phyloP scores from a whole-genome alignment of 345 rosid genomes.

The Citrus australasica region DNA sequence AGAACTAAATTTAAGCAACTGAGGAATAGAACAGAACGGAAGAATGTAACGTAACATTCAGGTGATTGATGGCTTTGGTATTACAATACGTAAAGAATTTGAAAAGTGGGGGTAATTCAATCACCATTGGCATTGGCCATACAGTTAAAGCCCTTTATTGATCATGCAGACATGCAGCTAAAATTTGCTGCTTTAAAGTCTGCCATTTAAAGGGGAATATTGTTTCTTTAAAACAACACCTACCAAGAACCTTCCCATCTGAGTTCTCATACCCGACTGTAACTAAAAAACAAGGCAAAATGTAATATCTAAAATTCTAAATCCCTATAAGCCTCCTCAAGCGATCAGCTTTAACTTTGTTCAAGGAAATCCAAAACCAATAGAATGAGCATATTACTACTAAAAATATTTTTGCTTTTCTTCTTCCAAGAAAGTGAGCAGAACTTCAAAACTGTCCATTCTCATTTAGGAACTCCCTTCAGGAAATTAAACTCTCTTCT shows the following conservation, averaged over 20 bases:
- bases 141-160: background rate
- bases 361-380: background rate
- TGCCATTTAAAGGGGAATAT: background rate
- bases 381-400: background rate
- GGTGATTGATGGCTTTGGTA: too few species aligned
- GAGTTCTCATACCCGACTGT: background rate
- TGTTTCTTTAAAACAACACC: background rate
- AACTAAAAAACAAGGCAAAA: background rate
- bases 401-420: background rate
- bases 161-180: background rate
- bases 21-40: too few species aligned
- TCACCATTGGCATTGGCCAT: background rate
- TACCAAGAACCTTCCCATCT: background rate
- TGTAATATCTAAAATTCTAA: background rate
- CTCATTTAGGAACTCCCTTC: background rate
- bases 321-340: background rate
- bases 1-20: too few species aligned
- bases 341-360: background rate
- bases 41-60: too few species aligned
- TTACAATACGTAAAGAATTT: too few species aligned
- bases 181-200: background rate
- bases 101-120: background rate
- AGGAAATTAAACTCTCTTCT: conserved; percentile 8
- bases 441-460: background rate
- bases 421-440: background rate